Evolutionary conservation across 345 rosid genomes (phyloP).

Genomic region (Physaria fendleri): DNA sequence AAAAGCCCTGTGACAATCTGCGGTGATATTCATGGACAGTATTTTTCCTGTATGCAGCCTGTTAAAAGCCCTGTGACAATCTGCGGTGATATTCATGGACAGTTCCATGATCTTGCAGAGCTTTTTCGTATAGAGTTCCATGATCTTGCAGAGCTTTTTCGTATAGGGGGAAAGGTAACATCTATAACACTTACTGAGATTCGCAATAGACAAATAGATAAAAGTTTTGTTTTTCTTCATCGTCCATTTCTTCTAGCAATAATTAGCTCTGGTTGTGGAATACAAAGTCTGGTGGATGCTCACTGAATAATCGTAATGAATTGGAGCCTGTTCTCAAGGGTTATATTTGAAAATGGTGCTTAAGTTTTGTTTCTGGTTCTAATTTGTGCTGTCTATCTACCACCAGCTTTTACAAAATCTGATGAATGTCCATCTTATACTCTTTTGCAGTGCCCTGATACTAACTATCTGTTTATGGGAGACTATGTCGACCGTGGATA

Average conservation of each 20-base stretch:
- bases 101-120: too few relatives aligned
- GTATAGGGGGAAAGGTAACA: conserved; percentile 89
- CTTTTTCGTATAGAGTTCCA: too few relatives aligned
- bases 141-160: conserved; percentile 99
- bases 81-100: too few relatives aligned
- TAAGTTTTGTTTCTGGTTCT: background rate
- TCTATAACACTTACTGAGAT: conserved; percentile 1
- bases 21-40: conserved; percentile 98
- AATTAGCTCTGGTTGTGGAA: background rate
- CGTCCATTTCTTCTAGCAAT: background rate
- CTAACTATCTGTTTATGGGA: conserved; percentile 98
- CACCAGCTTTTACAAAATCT: background rate
- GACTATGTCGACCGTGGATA: conserved; percentile 98
- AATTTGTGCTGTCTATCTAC: background rate
- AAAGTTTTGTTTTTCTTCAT: background rate
- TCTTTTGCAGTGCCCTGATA: conserved; percentile 85
- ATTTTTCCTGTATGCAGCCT: too few relatives aligned
- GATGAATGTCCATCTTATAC: conserved; percentile 7
- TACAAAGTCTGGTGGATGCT: background rate
- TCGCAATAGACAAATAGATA: background rate
- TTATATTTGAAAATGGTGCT: background rate
- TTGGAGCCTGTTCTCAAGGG: background rate
- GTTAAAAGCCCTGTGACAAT: too few relatives aligned
- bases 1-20: conserved; percentile 97
- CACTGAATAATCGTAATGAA: background rate